Base-by-base conservation (phyloP, 2,329 filamentous ascomycete species). In the Verticillium nonalfalfae region DNA sequence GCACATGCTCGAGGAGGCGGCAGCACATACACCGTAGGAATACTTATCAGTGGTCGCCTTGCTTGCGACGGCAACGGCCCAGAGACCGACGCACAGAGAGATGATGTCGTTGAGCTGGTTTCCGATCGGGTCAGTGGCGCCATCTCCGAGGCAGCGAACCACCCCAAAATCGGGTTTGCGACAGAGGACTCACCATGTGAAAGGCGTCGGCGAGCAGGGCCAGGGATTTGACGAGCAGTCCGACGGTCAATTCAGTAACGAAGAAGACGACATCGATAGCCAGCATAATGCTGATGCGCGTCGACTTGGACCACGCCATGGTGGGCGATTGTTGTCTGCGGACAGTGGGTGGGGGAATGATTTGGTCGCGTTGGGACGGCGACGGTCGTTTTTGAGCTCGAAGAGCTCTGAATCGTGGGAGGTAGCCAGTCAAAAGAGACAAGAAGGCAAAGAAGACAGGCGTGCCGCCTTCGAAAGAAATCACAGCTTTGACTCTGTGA, bases 201-300 rank as follows among this genome's bases (percentile, higher is more conserved):
- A 99, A 99, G 63, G 95, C 93, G 79, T 99, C 95, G 60, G 95
- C 95, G 72, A 96, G 93, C 62, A 99, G 84, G 40, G 95, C 95
- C 68, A 99, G 85, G 18, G 95, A 98, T 72, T 93, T 89, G 63
- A 96, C 92, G 65, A 89, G 80, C 80, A 97, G 91, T 64, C 95
- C 94, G 64, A 90, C 87, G 62, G 90, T 86, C 64, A 99, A 78
- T 77, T 99, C 95, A 62, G 98, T 79, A 57, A 97, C 76, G 78
- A 99, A 97, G 80, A 99, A 99, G 50, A 85, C 82, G 59, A 88
- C 83, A 77, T 98, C 94, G 72, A 99, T 96, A 66, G 80, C 89
- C 74, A 99, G 87, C 83, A 99, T 91, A 74, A 97, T 89, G 77
- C 90, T 85, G 74, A 99, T 98, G 75, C 94, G 88, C 69, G 89